Base-by-base conservation (phyloP, 1,139 yeast species). In the Debaryomyces nepalensis region DNA sequence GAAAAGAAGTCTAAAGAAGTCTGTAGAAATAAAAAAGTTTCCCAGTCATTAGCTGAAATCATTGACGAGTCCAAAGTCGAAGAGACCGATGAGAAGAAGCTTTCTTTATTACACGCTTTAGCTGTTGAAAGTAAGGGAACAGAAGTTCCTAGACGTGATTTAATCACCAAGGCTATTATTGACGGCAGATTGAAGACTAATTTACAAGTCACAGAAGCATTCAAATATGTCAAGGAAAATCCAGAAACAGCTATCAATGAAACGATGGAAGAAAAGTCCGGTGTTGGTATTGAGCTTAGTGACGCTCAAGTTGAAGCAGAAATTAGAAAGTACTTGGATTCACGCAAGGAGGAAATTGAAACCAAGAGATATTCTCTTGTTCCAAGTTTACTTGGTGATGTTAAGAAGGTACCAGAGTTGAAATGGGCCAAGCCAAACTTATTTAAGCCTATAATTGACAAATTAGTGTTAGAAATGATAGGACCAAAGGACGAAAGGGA, bases 401-500 rank as follows among this genome's bases (percentile, higher is more conserved):
- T 87, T 45, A 89, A 88, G 73, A 78, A 75, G 51, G 60, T 89
- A 42, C 83, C 90, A 2, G 78, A 71, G 20, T 76, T 93, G 64
- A 89, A 87, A 65, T 93, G 97, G 97, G 99, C 98, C 8, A 79
- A 87, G 42, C 95, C 97, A 30, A 79, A 82, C 39, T 70, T 80
- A 44, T 87, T 93, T 70, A 93, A 93, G 67, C 96, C 96, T 11
- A 75, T 81, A 19, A 86, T 93, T 51, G 99, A 93, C 59, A 82
- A 76, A 37, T 81, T 86, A 55, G 72, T 90, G 18, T 68, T 87
- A 49, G 80, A 70, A 35, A 65, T 84, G 20, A 68, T 90, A 42
- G 99, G 99, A 16, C 98, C 99, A 39, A 93, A 91, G 65, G 99
- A 93, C 60, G 99, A 91, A 59, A 82, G 99, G 49, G 99, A 93